Conservation (phyloP, 306 rosid species). For the Hippophae gyantsensis region DNA sequence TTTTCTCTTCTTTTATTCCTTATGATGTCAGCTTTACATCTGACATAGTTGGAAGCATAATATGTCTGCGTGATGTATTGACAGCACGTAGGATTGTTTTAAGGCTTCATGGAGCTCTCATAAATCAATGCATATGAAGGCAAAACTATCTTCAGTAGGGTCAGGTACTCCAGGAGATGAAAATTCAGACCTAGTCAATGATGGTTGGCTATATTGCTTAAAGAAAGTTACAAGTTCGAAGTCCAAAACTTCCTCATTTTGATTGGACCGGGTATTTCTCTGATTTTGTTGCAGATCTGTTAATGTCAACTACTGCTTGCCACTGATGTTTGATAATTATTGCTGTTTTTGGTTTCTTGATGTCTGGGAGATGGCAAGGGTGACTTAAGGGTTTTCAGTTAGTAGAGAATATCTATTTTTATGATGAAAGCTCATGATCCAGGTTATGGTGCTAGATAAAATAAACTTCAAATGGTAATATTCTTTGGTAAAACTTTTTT, state of each 20-base stretch:
- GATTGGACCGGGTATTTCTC: slow-evolving; percentile 86
- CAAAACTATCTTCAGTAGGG: slow-evolving; percentile 37
- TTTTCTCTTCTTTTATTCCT: background rate
- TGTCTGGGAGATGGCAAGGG: too few relatives aligned
- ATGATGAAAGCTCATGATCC: too few relatives aligned
- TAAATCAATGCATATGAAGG: slow-evolving; percentile 70
- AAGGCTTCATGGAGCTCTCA: slow-evolving; percentile 91
- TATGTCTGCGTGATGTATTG: slow-evolving; percentile 9
- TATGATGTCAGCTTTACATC: background rate
- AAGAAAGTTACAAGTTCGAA: slow-evolving; percentile 70
- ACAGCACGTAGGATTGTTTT: slow-evolving; percentile 93
- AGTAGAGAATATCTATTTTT: too few relatives aligned
- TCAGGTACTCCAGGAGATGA: slow-evolving; percentile 30
- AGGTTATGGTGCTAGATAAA: too few relatives aligned
- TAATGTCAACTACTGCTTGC: slow-evolving; percentile 7
- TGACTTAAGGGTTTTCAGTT: too few relatives aligned
- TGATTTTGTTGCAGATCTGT: slow-evolving; percentile 3
- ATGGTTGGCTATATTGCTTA: slow-evolving; percentile 72
- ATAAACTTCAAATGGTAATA: too few relatives aligned
- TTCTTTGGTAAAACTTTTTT: too few relatives aligned
- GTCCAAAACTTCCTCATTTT: slow-evolving; percentile 74
- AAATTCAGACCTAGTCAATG: slow-evolving; percentile 34
- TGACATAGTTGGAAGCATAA: background rate
- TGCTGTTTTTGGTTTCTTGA: background rate
- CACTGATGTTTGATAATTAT: slow-evolving; percentile 5